These are phyloP conservation scores for Eucalyptus cloeziana DNA, from an alignment of 345 rosid genomes.

Conservation along the genomic window DNA sequence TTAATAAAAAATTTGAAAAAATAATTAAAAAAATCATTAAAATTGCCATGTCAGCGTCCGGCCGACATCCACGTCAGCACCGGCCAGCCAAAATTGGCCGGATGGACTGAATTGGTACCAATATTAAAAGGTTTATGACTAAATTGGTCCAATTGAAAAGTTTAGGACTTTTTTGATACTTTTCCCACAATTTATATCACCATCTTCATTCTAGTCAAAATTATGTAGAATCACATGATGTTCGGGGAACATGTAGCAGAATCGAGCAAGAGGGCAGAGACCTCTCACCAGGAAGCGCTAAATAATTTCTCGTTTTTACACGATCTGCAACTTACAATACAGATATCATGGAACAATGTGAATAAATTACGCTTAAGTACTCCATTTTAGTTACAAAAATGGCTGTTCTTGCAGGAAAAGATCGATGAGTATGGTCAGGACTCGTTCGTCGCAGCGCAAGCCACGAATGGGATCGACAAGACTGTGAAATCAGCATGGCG, in stretches of 20 bases:
- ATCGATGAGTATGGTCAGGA: constrained; percentile 35
- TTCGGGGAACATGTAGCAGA: background rate
- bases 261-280: background rate
- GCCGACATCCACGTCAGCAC: too few relatives aligned
- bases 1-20: too few relatives aligned
- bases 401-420: constrained; percentile 27
- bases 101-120: too few relatives aligned
- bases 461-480: constrained; percentile 23
- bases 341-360: background rate
- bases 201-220: background rate
- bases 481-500: constrained; percentile 10
- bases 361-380: background rate
- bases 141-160: too few relatives aligned
- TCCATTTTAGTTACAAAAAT: background rate
- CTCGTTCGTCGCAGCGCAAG: constrained; percentile 20
- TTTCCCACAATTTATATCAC: background rate
- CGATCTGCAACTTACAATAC: background rate
- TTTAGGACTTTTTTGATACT: too few relatives aligned
- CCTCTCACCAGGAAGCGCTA: background rate
- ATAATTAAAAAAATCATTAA: too few relatives aligned
- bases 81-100: too few relatives aligned
- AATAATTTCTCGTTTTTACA: background rate
- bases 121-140: too few relatives aligned
- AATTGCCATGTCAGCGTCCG: too few relatives aligned
- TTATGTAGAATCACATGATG: background rate